Percentiles rank a stretch among this genome's conserved stretches.
Evolutionary conservation across 2,329 filamentous ascomycete species (phyloP).

Genomic region (Nemania sp.): DNA sequence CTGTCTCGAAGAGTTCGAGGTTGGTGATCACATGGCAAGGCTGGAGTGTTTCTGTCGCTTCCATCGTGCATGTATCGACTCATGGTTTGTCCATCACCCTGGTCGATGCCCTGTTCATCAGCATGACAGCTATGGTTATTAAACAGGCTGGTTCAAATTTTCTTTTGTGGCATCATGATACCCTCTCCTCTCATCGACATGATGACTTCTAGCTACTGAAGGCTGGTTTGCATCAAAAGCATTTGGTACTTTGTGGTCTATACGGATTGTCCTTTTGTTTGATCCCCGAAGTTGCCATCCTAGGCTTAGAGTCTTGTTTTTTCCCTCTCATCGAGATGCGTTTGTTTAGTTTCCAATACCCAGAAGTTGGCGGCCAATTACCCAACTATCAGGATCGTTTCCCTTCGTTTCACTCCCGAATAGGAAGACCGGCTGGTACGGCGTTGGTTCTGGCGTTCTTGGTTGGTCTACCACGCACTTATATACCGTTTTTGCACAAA

Average conservation of each 20-base stretch:
- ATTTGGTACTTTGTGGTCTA: slow-evolving; percentile 7
- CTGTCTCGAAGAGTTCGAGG: slow-evolving; percentile 74
- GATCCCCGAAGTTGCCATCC: background rate
- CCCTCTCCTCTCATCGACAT: slow-evolving; percentile 10
- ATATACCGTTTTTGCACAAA: background rate
- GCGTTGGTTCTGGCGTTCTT: slow-evolving; percentile 25
- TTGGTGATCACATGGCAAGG: slow-evolving; percentile 72
- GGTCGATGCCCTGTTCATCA: slow-evolving; percentile 75
- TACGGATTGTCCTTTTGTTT: background rate
- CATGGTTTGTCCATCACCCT: slow-evolving; percentile 72
- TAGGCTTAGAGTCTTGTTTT: background rate
- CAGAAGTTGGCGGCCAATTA: background rate
- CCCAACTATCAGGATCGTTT: slow-evolving; percentile 7
- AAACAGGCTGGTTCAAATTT: slow-evolving; percentile 26
- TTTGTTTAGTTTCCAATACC: slow-evolving; percentile 10
- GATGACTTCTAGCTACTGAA: slow-evolving; percentile 7
- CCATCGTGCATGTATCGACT: slow-evolving; percentile 69
- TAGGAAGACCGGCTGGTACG: slow-evolving; percentile 3
- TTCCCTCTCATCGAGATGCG: background rate
- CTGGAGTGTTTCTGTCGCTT: slow-evolving; percentile 76
- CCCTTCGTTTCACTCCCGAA: background rate
- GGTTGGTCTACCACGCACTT: slow-evolving; percentile 10
- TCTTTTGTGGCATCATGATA: slow-evolving; percentile 22
- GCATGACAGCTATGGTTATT: slow-evolving; percentile 70
- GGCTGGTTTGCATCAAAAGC: slow-evolving; percentile 11